Conservation (phyloP, 2,329 filamentous ascomycete species). For the Apiospora marii region DNA sequence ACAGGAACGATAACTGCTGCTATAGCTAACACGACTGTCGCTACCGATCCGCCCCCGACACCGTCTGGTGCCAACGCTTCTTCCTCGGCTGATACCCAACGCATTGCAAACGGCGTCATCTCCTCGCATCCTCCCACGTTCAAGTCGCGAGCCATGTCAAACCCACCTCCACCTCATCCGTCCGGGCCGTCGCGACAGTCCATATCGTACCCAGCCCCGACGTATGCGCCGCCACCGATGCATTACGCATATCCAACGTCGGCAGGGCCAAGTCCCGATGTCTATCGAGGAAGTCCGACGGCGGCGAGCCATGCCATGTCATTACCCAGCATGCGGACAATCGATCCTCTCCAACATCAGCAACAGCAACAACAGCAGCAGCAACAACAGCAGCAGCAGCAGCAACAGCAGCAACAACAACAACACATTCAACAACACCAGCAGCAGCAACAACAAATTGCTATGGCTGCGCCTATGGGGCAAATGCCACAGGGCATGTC, state of each 20-base stretch:
- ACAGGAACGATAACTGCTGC: constrained; percentile 14
- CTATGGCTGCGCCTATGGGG: constrained; percentile 46
- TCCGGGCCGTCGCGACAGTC: constrained; percentile 37
- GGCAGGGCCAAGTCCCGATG: constrained; percentile 40
- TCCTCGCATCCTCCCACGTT: constrained; percentile 2
- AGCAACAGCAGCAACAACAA: constrained; percentile 37
- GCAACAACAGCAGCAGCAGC: constrained; percentile 17
- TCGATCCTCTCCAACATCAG: constrained; percentile 41
- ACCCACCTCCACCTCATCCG: constrained; percentile 39
- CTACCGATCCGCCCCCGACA: constrained; percentile 6
- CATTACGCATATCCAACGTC: constrained; percentile 40
- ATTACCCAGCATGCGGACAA: constrained; percentile 53
- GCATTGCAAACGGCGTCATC: constrained; percentile 1
- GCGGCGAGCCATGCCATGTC: constrained; percentile 45
- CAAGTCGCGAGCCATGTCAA: constrained; percentile 38
- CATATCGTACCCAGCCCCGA: constrained; percentile 38
- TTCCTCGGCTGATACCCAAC: constrained; percentile 4
- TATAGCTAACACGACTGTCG: constrained; percentile 18
- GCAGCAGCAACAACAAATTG: constrained; percentile 42
- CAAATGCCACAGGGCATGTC: constrained; percentile 48
- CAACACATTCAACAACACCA: constrained; percentile 32
- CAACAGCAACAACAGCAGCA: constrained; percentile 30
- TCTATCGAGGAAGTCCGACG: constrained; percentile 45
- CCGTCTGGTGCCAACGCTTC: constrained; percentile 5
- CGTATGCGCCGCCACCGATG: constrained; percentile 39